Conservation (phyloP, 2,329 filamentous ascomycete species). For the Microcyclosporella mali region DNA sequence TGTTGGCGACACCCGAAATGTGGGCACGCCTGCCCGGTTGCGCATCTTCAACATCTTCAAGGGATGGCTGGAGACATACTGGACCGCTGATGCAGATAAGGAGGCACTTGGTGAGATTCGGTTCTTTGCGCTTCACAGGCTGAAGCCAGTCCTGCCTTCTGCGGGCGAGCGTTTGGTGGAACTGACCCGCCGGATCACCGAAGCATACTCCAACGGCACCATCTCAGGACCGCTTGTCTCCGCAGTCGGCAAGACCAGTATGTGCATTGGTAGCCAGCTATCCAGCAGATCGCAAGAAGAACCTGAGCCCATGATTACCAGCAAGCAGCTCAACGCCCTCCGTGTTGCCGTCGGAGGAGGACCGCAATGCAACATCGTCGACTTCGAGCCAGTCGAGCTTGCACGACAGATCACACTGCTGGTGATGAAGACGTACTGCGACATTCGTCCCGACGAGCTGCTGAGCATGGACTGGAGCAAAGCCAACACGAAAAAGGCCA, state of each 20-base stretch:
- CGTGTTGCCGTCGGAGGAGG: constrained; percentile 68
- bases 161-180: constrained; percentile 77
- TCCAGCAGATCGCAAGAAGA: constrained; percentile 32
- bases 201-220: constrained; percentile 41
- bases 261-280: constrained; percentile 60
- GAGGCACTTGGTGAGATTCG: constrained; percentile 69
- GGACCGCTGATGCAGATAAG: constrained; percentile 75
- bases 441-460: constrained; percentile 86
- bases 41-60: constrained; percentile 97
- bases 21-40: constrained; percentile 74
- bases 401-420: constrained; percentile 89
- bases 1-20: constrained; percentile 67
- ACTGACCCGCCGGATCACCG: constrained; percentile 70
- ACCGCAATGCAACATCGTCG: constrained; percentile 66
- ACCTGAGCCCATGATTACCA: constrained; percentile 64
- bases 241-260: constrained; percentile 81
- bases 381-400: constrained; percentile 86
- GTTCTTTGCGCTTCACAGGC: constrained; percentile 68
- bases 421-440: constrained; percentile 84
- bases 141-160: constrained; percentile 63
- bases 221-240: constrained; percentile 56
- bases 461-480: constrained; percentile 92
- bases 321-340: constrained; percentile 68
- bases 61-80: constrained; percentile 93
- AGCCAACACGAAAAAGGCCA: constrained; percentile 68